Base-by-base conservation (phyloP, 495 filamentous ascomycete genomes). In the Rostrohypoxylon terebratum region DNA sequence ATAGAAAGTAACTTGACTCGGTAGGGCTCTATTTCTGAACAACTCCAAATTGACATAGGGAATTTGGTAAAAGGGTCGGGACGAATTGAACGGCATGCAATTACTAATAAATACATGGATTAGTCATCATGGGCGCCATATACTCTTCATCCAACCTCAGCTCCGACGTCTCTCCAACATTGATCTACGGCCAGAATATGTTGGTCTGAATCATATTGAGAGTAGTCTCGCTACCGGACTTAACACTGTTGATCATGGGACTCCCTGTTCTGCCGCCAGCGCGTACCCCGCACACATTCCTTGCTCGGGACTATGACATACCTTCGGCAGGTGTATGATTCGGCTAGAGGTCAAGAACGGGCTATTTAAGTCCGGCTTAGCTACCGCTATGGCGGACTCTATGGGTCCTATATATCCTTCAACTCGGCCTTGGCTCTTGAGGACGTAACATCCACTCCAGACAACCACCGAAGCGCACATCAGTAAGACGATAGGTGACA, bases 291-390 rank as follows among this genome's bases (percentile, higher is more conserved):
- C 71, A 74, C 66, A 36, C 31, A 31, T 61, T 53, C 71, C 66
- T 58, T 73, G 71, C 3, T 73, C 31, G 66, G 16, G 57, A 36
- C 20, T 58, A 51, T 50, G 55, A 57, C 40, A 40, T 74, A 31
- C 33, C 57, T 42, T 74, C 74, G 75, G 75, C 72, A 77, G 42
- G 58, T 75, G 60, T 47, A 9, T 73, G 69, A 75, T 73, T 73
- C 69, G 69, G 61, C 63, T 58, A 25, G 18, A 20, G 50, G 31
- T 20, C 18, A n/a, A 4, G 13, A 45, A 57, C 23, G 53, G 44
- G 14, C 16, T 65, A 71, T 75, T 63, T 68, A 59, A 69, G 36
- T 23, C 7, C 63, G 9, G 40, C 28, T 1, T 31, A 34, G 11
- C 28, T 44, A 45, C 25, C n/a, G 16, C 18, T 4, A n/a, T 38